Percentiles rank a stretch among this genome's conserved stretches.
These are phyloP conservation scores for Atkinsonella hypoxylon DNA, from an alignment of 2,329 filamentous ascomycete genomes.

Conservation along the genomic window DNA sequence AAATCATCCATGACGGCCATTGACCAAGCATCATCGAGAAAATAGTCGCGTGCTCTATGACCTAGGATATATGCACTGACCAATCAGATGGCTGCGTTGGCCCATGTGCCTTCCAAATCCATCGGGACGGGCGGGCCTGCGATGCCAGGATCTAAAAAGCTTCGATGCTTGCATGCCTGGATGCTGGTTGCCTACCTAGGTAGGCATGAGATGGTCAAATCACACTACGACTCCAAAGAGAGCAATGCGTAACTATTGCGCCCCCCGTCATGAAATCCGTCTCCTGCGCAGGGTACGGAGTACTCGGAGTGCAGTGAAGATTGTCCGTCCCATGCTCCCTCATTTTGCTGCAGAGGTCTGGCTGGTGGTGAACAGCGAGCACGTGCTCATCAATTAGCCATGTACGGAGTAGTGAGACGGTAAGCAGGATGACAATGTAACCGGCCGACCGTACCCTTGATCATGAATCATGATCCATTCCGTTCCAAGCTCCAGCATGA, in stretches of 20 bases:
- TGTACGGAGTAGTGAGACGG: neutral
- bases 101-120: conserved; percentile 20
- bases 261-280: no score
- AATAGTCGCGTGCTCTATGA: conserved; percentile 29
- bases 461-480: neutral
- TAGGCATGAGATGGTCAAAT: no score
- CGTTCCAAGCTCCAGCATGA: neutral
- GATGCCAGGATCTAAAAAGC: neutral
- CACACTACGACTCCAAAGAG: no score
- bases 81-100: conserved; percentile 21
- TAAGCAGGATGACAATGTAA: neutral
- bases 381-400: conserved; percentile 7
- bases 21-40: conserved; percentile 32
- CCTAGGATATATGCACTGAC: conserved; percentile 10
- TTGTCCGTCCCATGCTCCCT: no score
- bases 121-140: neutral
- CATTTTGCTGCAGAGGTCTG: no score
- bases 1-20: conserved; percentile 11
- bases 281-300: no score
- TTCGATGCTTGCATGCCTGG: neutral
- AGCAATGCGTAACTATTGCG: no score
- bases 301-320: no score
- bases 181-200: neutral
- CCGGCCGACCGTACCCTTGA: neutral
- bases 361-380: conserved; percentile 5